Base-by-base conservation (phyloP, 2,329 filamentous ascomycete species). In the Diplodia intermedia region DNA sequence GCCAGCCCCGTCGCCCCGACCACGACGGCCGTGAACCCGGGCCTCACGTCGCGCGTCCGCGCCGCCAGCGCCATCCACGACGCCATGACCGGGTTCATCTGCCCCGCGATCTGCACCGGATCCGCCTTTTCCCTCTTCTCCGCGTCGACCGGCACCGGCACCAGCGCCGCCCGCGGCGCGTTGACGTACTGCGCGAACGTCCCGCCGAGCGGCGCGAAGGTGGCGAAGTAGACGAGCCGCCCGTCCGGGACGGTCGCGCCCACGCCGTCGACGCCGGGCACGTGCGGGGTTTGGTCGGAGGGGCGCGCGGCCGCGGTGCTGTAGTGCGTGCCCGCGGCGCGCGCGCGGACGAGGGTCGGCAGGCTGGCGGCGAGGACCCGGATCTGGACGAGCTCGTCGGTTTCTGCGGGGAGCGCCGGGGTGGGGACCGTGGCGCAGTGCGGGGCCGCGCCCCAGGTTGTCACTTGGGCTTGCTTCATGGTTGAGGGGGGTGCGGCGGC, bases 61-160 rank as follows among this genome's bases (percentile, higher is more conserved):
- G 81, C 77, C 26, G 77, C 79, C 43, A 88, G 76, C 4, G 85
- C 86, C 85, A 88, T 86, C 86, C 86, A 88, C 50, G 81, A 82
- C 65, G 82, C 83, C 79, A 86, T 82, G 31, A 82, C 84, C 0
- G 86, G 86, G 70, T 88, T 89, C 49, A 84, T 79, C 65, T 84
- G 77, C 0, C 81, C 85, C 0, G 86, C 86, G n/a, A 85, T 80
- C 33, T 82, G 79, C 1, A 82, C 75, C 0, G 83, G 79, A 71
- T 87, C 83, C 9, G 83, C 79, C 15, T 6, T 43, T 23, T 23
- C 23, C 1, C 23, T 23, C 23, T 23, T 23, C 23, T 2, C 23
- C 23, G 23, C 23, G 3, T 26, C 2, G 23, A 4, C 31, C 0
- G 84, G 83, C 1, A 88, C 68, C 2, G 80, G 78, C 1, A 79